Evolutionary conservation across 306 rosid species (phyloP).

Genomic region (Ormosia emarginata): DNA sequence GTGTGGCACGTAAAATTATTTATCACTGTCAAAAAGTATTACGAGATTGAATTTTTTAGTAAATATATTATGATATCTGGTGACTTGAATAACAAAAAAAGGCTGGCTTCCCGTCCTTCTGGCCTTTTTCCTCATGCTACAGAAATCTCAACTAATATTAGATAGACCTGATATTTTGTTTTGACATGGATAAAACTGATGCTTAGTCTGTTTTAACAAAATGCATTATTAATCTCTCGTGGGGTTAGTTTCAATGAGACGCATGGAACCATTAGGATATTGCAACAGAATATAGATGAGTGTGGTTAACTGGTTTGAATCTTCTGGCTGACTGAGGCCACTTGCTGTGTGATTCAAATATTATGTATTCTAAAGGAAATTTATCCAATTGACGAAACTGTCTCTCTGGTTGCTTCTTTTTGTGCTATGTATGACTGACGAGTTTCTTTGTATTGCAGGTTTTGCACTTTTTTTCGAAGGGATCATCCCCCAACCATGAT

Average conservation of each 20-base stretch:
- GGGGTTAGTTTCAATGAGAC: background rate
- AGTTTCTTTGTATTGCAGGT: conserved; percentile 46
- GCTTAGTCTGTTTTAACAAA: background rate
- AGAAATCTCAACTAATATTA: background rate
- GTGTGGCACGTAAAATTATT: background rate
- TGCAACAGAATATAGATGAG: background rate
- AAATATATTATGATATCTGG: background rate
- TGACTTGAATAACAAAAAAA: background rate
- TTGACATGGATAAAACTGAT: background rate
- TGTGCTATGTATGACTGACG: background rate
- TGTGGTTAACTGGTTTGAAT: background rate
- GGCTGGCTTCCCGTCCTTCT: background rate
- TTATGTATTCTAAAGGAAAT: background rate
- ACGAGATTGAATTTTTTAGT: background rate
- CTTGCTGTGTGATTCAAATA: background rate
- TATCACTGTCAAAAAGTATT: background rate
- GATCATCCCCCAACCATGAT: conserved; percentile 40
- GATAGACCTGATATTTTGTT: background rate
- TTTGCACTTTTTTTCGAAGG: conserved; percentile 63
- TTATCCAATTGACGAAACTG: background rate
- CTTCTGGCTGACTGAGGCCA: background rate
- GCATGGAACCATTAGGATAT: background rate
- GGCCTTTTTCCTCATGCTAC: background rate
- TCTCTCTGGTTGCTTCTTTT: background rate
- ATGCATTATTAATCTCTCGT: background rate